Evolutionary conservation across 805 yeast species (phyloP), one percentile per base, ranked within the genome.

Genomic region (Candida chilensis): DNA sequence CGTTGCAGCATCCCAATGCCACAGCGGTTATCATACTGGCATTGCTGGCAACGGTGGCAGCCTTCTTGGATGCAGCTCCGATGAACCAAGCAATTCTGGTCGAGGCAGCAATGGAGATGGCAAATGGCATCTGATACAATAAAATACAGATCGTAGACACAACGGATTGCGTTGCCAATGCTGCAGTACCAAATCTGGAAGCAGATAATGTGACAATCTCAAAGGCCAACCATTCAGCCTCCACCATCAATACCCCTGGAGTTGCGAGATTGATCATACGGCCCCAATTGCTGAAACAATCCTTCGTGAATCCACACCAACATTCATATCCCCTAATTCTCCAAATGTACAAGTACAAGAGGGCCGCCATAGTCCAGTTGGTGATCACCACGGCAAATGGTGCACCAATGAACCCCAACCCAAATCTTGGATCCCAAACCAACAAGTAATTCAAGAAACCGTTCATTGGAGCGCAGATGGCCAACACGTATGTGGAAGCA

Each of bases 181-280:
- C 69, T 4, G 62, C 64, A 2, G 79, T 71, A 16, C 90, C 87
- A 36, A 81, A 63, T 42, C 70, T 71, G 3, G 86, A 72, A 1
- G 88, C 79, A 36, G 74, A 59, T 30, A 81, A 62, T 0, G 90
- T 82, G 37, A 81, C 58, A 28, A 82, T 67, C 54, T 82, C 90
- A 50, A 81, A 82, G 1, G 87, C 85, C 22, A 82, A 55, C 68
- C 83, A 82, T 52, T 82, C 92, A 13, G 86, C 81, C 43, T 77
- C 71, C 15, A 82, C 83, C 82, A 80, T 78, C 32, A 79, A 54
- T 18, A 80, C 73, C 21, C 88, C 87, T 4, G 86, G 86, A n/a
- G 74, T 45, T 2, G 88, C 78, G 24, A 82, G 54, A 36, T 57
- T 60, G 27, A 80, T 57, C 76, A 82, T 73, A 42, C 66, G 71